Conservation (phyloP, 805 yeast genomes). For the Danielozyma ontarioensis region DNA sequence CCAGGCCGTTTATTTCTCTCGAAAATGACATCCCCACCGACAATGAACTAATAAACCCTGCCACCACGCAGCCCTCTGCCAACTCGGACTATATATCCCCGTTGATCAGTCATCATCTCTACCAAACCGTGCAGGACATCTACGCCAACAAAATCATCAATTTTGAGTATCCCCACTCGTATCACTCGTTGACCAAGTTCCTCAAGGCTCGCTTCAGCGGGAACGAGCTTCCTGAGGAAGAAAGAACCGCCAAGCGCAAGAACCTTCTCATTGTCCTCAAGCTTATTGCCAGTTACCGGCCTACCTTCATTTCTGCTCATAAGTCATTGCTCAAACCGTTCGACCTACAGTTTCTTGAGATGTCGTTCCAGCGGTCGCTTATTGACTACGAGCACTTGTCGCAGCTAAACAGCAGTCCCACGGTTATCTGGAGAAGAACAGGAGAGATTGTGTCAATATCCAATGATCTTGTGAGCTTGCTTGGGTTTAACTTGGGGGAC, state of each 20-base stretch:
- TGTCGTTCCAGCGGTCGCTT: constrained; percentile 40
- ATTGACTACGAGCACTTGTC: constrained; percentile 41
- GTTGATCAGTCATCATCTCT: constrained; percentile 49
- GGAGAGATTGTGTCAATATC: constrained; percentile 81
- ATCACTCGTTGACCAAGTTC: constrained; percentile 55
- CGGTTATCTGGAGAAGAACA: constrained; percentile 80
- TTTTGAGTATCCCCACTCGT: constrained; percentile 59
- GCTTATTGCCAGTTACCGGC: constrained; percentile 62
- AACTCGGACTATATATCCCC: constrained; percentile 50
- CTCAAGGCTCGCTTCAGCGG: constrained; percentile 55
- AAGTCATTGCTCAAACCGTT: constrained; percentile 61
- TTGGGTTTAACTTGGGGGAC: constrained; percentile 58
- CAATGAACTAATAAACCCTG: constrained; percentile 3
- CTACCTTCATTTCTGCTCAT: constrained; percentile 73
- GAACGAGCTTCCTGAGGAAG: constrained; percentile 28
- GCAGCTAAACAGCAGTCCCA: constrained; percentile 64
- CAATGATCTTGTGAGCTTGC: constrained; percentile 64
- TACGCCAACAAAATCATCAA: constrained; percentile 43
- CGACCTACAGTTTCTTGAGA: constrained; percentile 52
- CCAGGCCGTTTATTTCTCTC: constrained; percentile 38
- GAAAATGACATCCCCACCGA: constrained; percentile 6
- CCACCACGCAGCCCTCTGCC: constrained; percentile 1
- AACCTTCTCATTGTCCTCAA: constrained; percentile 43
- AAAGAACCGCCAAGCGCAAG: constrained; percentile 23
- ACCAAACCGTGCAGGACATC: constrained; percentile 47